A percentile compares a stretch with the other conserved stretches of the same genome.
Evolutionary conservation across 2,329 filamentous ascomycete species (phyloP).

Genomic region (Arthrobotrys pseudoclavata): DNA sequence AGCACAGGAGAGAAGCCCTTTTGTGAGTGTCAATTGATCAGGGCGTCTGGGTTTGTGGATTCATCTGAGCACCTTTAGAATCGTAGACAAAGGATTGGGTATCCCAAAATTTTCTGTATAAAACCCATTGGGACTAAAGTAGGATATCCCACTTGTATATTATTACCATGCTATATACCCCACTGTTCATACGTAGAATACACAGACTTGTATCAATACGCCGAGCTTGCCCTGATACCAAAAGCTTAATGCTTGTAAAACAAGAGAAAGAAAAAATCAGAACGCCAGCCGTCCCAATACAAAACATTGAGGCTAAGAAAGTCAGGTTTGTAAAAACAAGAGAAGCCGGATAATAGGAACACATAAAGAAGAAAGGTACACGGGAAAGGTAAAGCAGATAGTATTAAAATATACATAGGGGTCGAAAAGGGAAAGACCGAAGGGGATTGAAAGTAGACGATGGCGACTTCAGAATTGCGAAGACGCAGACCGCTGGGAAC

Average conservation of each 20-base stretch:
- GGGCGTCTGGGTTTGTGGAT: neutral
- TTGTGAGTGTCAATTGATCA: neutral
- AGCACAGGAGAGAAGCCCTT: neutral
- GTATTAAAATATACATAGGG: neutral
- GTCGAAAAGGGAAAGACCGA: neutral
- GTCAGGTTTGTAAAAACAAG: neutral
- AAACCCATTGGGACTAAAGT: neutral
- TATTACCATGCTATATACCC: constrained; percentile 19
- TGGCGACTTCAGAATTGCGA: constrained; percentile 21
- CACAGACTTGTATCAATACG: neutral
- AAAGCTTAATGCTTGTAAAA: neutral
- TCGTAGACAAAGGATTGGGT: neutral
- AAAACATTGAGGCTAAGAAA: neutral
- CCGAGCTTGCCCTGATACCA: neutral
- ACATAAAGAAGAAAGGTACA: neutral
- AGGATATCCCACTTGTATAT: constrained; percentile 27
- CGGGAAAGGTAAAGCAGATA: neutral
- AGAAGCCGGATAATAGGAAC: neutral
- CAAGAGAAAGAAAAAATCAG: neutral
- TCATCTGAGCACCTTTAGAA: neutral
- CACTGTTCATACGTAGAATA: constrained; percentile 12
- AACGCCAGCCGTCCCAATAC: constrained; percentile 4
- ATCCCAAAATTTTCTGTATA: neutral
- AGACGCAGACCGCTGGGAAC: constrained; percentile 23
- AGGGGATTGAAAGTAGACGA: no score